Evolutionary conservation across 2,329 filamentous ascomycete species (phyloP), one percentile per base, ranked within the genome.

Genomic region (Helotiales sp.): DNA sequence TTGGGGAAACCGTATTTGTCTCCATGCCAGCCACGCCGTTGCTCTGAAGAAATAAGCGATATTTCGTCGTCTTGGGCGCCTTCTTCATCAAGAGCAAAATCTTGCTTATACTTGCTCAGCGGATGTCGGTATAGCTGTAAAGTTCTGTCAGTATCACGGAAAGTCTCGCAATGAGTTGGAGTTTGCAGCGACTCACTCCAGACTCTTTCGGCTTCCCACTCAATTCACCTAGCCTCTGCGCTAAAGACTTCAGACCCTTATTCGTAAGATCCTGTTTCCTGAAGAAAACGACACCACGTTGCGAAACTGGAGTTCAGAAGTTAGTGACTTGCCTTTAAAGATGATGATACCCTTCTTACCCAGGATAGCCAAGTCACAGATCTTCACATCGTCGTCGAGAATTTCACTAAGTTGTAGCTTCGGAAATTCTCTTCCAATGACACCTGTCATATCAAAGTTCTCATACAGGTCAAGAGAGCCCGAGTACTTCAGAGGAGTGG

Each of bases 341-440:
- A 19, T 22, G 8, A 19, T 19, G 36, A 40, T 22, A 9, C 2
- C 12, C 17, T 5, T 40, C 33, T 6, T 48, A 52, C 49, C 49
- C n/a, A 34, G 40, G 34, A 52, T 52, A 13, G 49, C 49, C 33
- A 52, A 40, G 25, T 52, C 49, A 7, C 49, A 34, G 25, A 72
- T 63, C 63, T 70, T 70, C 30, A 38, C 54, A 59, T 72, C 69
- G 38, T 72, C 69, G 27, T 68, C 62, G 12, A 72, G 60, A 17
- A 72, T 70, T 17, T 69, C 63, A 51, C 58, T 70, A 33, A 80
- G 65, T 53, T 73, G 76, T 2, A 73, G 72, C 12, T 68, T 67
- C 1, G 69, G 70, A 53, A 72, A 77, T 60, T 78, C 75, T 6
- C 71, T 66, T 2, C 76, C 75, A 55, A 78, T 77, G 17, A 73